phyloP scores from a whole-genome alignment of 2,329 filamentous ascomycete species.

The Xylariaceae sp. region DNA sequence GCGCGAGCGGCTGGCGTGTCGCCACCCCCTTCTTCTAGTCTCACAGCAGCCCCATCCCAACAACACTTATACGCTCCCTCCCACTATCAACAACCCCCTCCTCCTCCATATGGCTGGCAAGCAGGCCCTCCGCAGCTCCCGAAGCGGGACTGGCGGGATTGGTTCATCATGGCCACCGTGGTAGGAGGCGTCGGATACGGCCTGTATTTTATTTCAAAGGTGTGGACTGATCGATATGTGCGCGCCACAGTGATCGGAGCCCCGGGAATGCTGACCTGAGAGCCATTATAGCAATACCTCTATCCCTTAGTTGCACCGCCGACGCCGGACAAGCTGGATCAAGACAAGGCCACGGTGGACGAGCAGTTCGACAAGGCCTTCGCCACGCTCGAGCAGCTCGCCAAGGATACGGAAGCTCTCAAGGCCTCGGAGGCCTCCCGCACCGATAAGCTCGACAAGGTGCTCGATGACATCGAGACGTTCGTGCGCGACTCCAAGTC shows the following conservation, averaged over 20 bases:
- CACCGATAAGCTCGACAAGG: conserved; percentile 74
- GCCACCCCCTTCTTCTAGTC: conserved; percentile 45
- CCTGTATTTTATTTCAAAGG: conserved; percentile 81
- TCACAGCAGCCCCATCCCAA: conserved; percentile 35
- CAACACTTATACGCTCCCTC: conserved; percentile 41
- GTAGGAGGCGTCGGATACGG: conserved; percentile 86
- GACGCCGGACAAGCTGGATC: conserved; percentile 86
- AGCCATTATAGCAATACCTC: conserved; percentile 71
- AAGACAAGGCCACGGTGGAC: conserved; percentile 89
- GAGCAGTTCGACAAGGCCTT: conserved; percentile 93
- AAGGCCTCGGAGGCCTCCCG: conserved; percentile 82
- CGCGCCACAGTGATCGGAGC: not conserved
- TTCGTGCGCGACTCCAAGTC: conserved; percentile 78
- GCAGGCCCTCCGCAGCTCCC: conserved; percentile 56
- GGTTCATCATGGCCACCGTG: conserved; percentile 99
- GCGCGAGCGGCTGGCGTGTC: conserved; percentile 59
- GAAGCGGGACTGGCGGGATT: conserved; percentile 91
- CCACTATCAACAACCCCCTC: conserved; percentile 42
- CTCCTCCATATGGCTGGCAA: conserved; percentile 49
- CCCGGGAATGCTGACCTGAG: conserved; percentile 10
- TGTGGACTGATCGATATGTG: conserved; percentile 33
- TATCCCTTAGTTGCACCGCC: conserved; percentile 87
- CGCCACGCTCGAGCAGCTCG: conserved; percentile 81
- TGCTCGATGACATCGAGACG: conserved; percentile 76
- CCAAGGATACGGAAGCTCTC: conserved; percentile 80